Evolutionary conservation across 192 early-diverging fungal genomes (phyloP), one percentile per base, ranked within the genome.

Genomic region (Coemansia aciculifera): DNA sequence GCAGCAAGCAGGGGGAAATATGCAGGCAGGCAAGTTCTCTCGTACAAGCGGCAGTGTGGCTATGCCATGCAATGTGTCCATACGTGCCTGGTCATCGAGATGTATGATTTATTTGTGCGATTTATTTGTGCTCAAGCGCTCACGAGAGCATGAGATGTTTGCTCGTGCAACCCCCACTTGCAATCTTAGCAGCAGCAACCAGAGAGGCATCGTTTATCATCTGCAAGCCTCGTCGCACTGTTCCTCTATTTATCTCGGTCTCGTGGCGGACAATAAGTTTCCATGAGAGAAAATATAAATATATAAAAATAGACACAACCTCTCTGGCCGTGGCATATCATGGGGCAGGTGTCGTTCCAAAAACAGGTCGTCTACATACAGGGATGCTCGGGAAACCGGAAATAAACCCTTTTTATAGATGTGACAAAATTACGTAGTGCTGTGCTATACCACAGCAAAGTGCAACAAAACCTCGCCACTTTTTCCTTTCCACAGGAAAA

Each of bases 311-410:
- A 59, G 51, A 52, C 11, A 15, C 24, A 13, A 29, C 51, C 23
- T 48, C 46, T 12, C 24, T 52, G 51, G 51, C 51, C 51, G 12
- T 9, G 51, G 56, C 6, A 8, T 59, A 36, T 59, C 56, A 59
- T 59, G 56, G 56, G 29, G 24, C 39, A 23, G 24, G 51, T 21
- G 39, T 54, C 23, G 51, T 13, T 52, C 24, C 23, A 15, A 59
- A 59, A 36, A 59, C 56, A 59, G 32, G 56, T 59, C 56, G 13
- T 52, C 56, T 3, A 31, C 56, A 57, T 57, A 59, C 17, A 36
- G 27, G 34, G 56, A 59, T 36, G 27, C 56, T 59, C 15, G 56
- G 31, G 56, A 59, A 59, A 36, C 32, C 56, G 56, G 56, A 59
- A 59, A 59, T 19, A 36, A 36, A 17, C 17, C 32, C 51, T 29